Conservation (phyloP, 257 asterid species). For the Solanum etuberosum region DNA sequence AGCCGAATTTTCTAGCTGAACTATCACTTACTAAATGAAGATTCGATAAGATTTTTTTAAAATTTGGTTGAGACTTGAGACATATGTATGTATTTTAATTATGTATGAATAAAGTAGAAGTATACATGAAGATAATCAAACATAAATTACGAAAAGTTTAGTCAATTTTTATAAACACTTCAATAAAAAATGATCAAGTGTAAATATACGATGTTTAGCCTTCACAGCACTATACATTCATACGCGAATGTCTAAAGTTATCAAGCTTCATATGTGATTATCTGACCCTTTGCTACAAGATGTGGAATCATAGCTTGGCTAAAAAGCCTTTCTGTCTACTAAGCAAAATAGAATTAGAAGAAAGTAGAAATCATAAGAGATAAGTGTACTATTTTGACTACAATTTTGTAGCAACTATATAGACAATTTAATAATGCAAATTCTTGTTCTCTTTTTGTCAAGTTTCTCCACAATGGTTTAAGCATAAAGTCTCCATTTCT, state of each 20-base stretch:
- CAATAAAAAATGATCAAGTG: neutral
- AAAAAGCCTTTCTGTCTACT: too few species aligned
- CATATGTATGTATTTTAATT: neutral
- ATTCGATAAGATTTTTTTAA: neutral
- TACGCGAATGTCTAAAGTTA: neutral
- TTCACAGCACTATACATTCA: fast-evolving
- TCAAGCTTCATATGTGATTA: fast-evolving
- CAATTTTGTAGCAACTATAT: neutral
- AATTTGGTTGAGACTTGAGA: too few species aligned
- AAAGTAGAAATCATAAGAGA: neutral
- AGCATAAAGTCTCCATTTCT: neutral
- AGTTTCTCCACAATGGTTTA: neutral
- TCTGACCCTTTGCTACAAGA: too few species aligned
- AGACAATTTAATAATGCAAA: neutral
- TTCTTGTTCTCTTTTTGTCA: neutral
- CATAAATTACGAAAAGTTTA: neutral
- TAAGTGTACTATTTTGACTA: neutral
- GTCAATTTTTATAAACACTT: neutral
- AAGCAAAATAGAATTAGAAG: too few species aligned
- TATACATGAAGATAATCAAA: neutral
- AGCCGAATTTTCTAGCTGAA: fast-evolving
- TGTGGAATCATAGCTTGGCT: too few species aligned
- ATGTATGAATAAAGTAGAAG: neutral
- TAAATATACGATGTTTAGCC: fast-evolving
- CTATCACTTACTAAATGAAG: fast-evolving